Evolutionary conservation across 768 basidiomycete species (phyloP), one percentile per base, ranked within the genome.

Genomic region (Collybia sordida): DNA sequence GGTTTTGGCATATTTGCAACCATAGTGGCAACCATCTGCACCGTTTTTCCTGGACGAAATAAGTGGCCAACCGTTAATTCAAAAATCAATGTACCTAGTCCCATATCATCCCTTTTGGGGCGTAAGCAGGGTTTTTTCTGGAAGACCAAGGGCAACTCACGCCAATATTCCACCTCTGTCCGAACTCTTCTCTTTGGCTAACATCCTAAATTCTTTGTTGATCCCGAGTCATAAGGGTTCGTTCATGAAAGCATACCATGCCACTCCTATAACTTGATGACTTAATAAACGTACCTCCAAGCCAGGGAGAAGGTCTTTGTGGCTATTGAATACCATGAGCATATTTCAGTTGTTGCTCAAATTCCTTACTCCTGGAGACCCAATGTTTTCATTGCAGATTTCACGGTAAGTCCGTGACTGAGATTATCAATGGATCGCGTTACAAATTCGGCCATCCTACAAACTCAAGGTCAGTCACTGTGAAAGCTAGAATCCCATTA

Each of bases 11-110:
- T 73, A 57, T 90, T 88, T 60, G 75, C 75, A 17, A 77, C 80
- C 81, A 92, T 90, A 0, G 82, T 81, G 3, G 89, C 89, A 41
- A 92, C 89, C 81, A 86, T 85, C 61, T 89, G 86, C 1, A 89
- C 82, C 6, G 86, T 88, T 68, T 89, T 87, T 3, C 82, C 81
- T 79, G 42, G 18, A 28, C 19, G 35, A 42, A 38, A 48, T 43
- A 50, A 52, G 19, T 14, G 19, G 23, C 7, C 24, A 42, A 60
- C 28, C 15, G 22, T 17, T 4, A 22, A 6, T 14, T 11, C 36
- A 45, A 7, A 28, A 9, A 7, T 17, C 22, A 17, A 50, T 54
- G 5, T 59, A 73, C 81, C 82, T 23, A 85, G 72, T 48, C 85
- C 85, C 86, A 88, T 87, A 42, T 88, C 85, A 59, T 87, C 85